These are phyloP conservation scores for Fragilaria radians DNA, from an alignment of 108 stramenopile species.

Conservation along the genomic window DNA sequence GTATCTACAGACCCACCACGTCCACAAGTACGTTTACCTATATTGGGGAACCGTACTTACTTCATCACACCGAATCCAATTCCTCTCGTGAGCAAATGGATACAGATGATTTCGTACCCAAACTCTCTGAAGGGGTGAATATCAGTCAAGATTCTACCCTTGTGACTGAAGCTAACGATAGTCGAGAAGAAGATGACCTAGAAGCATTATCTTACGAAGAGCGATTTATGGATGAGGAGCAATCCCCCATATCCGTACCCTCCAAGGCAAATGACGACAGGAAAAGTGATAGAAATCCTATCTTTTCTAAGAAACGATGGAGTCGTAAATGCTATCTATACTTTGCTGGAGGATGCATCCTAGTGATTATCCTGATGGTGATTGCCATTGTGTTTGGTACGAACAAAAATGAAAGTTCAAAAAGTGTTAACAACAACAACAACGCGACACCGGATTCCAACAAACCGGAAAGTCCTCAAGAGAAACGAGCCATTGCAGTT, in stretches of 20 bases:
- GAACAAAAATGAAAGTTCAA: too few species aligned
- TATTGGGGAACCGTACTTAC: too few species aligned
- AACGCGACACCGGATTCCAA: not conserved
- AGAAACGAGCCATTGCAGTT: too few species aligned
- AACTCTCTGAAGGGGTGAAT: not conserved
- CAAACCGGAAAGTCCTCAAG: not conserved
- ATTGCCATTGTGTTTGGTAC: not conserved
- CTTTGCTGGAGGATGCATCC: not conserved
- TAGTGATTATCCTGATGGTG: not conserved
- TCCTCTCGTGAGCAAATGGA: not conserved
- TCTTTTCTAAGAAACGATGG: too few species aligned
- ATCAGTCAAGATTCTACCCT: not conserved
- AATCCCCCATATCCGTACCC: not conserved
- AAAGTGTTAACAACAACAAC: not conserved
- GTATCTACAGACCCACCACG: too few species aligned
- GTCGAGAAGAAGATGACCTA: not conserved
- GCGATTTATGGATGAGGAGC: not conserved
- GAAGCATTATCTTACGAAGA: not conserved
- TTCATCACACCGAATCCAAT: too few species aligned
- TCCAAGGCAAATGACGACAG: not conserved
- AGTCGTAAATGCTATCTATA: not conserved
- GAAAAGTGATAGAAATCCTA: not conserved
- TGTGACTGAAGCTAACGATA: not conserved
- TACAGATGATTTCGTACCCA: not conserved
- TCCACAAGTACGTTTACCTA: too few species aligned